Evolutionary conservation across 257 asterid species (phyloP).

Genomic region (Lycium barbarum): DNA sequence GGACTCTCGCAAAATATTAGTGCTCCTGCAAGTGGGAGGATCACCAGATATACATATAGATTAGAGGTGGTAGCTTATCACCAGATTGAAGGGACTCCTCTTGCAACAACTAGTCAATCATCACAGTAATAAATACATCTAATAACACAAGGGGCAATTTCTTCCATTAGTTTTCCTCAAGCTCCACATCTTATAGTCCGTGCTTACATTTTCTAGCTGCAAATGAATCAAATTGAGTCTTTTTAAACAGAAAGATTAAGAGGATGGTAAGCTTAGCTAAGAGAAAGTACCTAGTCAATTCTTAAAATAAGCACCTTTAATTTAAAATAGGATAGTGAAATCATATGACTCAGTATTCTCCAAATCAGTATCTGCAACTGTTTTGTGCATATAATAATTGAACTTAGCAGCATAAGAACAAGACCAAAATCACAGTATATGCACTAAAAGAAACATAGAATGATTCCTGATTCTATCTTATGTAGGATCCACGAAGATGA

Average conservation of each 20-base stretch:
- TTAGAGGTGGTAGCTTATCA: constrained; percentile 30
- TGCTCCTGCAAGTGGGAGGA: constrained; percentile 39
- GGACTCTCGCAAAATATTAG: constrained; percentile 21
- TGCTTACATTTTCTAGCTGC: constrained; percentile 23
- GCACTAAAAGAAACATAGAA: constrained; percentile 13
- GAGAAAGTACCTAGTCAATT: constrained; percentile 14
- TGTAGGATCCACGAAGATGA: constrained; percentile 18
- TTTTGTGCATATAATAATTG: not conserved
- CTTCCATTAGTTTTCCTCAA: constrained; percentile 2
- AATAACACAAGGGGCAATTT: constrained; percentile 24
- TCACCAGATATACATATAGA: constrained; percentile 28
- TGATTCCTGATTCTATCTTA: constrained; percentile 7
- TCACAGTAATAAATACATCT: constrained; percentile 25
- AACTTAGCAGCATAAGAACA: constrained; percentile 1
- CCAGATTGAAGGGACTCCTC: constrained; percentile 30
- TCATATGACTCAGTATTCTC: not conserved
- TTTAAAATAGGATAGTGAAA: not conserved
- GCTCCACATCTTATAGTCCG: not conserved
- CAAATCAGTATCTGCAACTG: not conserved
- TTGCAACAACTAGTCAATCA: constrained; percentile 20
- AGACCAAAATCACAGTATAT: constrained; percentile 17
- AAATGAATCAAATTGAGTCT: not conserved
- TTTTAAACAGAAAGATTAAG: not conserved
- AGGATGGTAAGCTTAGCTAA: not conserved
- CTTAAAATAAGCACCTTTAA: not conserved